Conservation (phyloP, 106 monocot genomes). For the Triglochin maritima region DNA sequence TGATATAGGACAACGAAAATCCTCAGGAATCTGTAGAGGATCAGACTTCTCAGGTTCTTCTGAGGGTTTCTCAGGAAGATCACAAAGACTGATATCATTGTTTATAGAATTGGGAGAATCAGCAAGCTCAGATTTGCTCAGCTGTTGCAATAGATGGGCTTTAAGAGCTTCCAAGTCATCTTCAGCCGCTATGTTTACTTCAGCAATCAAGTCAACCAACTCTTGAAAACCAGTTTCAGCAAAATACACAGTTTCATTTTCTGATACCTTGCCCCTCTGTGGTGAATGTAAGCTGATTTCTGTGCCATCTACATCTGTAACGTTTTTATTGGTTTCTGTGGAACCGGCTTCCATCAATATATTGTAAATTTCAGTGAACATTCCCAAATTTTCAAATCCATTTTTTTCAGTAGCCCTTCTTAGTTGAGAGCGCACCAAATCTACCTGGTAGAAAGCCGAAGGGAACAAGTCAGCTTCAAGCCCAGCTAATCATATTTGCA, state of each 20-base stretch:
- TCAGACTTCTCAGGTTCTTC: constrained; percentile 38
- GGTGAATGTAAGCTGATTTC: neutral
- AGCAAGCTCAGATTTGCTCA: constrained; percentile 5
- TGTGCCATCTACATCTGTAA: constrained; percentile 15
- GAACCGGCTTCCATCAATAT: constrained; percentile 14
- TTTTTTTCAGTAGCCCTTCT: constrained; percentile 36
- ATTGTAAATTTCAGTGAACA: constrained; percentile 52
- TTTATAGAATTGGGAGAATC: constrained; percentile 17
- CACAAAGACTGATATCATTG: constrained; percentile 14
- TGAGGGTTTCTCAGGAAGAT: constrained; percentile 26
- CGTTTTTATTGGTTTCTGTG: constrained; percentile 26
- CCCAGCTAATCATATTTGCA: neutral
- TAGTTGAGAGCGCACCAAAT: constrained; percentile 40
- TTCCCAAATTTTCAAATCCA: constrained; percentile 24
- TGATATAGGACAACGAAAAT: constrained; percentile 70
- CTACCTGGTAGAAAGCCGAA: constrained; percentile 28
- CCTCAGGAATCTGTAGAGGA: constrained; percentile 44
- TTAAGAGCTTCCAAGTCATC: constrained; percentile 31
- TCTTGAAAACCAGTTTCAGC: constrained; percentile 28
- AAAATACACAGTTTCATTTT: constrained; percentile 9
- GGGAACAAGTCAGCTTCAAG: neutral
- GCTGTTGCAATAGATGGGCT: constrained; percentile 21
- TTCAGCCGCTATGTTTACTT: constrained; percentile 26
- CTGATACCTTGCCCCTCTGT: constrained; percentile 26
- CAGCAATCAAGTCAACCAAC: constrained; percentile 29